Conservation (phyloP, 306 rosid species). For the Fragaria nilgerrensis region DNA sequence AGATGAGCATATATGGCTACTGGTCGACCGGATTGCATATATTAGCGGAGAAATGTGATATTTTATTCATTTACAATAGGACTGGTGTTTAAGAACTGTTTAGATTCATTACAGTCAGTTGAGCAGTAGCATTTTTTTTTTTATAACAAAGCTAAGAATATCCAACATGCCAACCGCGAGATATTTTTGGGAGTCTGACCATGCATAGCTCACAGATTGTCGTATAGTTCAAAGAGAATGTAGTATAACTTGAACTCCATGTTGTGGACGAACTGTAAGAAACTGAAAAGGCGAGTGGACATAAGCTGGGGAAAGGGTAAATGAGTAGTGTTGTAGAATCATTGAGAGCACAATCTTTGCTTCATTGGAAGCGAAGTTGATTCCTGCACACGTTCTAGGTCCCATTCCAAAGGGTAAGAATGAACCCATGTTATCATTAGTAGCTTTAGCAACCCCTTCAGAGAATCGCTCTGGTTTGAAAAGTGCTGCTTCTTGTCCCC, state of each 20-base stretch:
- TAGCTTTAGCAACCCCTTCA: constrained; percentile 27
- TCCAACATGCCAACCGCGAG: no score
- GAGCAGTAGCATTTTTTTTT: not conserved
- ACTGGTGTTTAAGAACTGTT: not conserved
- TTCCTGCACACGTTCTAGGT: constrained; percentile 22
- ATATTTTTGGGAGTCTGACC: no score
- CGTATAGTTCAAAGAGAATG: not conserved
- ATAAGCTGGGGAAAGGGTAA: constrained; percentile 24
- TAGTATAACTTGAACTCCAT: constrained; percentile 27
- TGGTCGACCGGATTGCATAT: no score
- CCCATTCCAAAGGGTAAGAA: constrained; percentile 28
- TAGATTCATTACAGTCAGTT: not conserved
- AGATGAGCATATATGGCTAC: no score
- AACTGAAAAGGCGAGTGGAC: constrained; percentile 7
- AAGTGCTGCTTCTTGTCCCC: constrained; percentile 28
- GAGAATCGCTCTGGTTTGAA: constrained; percentile 32
- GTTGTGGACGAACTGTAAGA: not conserved
- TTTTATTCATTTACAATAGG: no score
- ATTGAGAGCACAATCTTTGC: constrained; percentile 29
- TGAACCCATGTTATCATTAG: constrained; percentile 4
- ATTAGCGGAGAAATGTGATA: not conserved
- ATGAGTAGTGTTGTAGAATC: constrained; percentile 29
- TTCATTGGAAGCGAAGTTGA: constrained; percentile 26
- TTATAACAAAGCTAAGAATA: no score
- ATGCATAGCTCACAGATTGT: no score